These are phyloP conservation scores for Gliomastix tumulicola DNA, from an alignment of 2,329 filamentous ascomycete genomes.

Conservation along the genomic window DNA sequence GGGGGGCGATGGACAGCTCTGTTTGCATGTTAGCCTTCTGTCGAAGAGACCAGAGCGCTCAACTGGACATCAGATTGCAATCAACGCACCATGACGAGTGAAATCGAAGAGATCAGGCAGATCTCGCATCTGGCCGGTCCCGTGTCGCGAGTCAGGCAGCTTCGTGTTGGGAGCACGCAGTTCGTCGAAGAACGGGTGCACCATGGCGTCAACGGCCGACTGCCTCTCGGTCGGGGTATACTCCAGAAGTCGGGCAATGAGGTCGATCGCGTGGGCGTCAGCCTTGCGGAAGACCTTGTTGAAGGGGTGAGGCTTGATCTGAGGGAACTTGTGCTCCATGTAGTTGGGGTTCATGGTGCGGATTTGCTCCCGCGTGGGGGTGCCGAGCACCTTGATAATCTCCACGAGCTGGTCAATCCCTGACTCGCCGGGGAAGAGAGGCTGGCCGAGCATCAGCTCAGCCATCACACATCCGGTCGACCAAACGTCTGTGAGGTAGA, in stretches of 20 bases:
- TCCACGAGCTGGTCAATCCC: constrained; percentile 98
- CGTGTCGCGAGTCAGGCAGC: constrained; percentile 89
- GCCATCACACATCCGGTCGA: constrained; percentile 99
- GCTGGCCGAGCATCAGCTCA: constrained; percentile 96
- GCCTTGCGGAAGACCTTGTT: constrained; percentile 99
- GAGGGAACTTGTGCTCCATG: constrained; percentile 99
- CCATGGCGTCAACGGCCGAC: constrained; percentile 91
- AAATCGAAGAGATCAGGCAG: constrained; percentile 90
- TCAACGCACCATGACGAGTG: constrained; percentile 74
- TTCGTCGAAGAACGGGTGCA: constrained; percentile 98
- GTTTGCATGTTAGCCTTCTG: too few species aligned
- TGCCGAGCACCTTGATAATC: constrained; percentile 98
- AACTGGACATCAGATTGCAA: too few species aligned
- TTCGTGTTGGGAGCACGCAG: constrained; percentile 85
- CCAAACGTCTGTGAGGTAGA: constrained; percentile 90
- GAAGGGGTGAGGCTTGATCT: constrained; percentile 99
- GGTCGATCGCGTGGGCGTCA: constrained; percentile 83
- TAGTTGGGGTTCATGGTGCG: constrained; percentile 99
- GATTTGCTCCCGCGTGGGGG: constrained; percentile 94
- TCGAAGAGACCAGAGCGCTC: too few species aligned
- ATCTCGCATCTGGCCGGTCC: constrained; percentile 71
- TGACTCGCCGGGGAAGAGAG: constrained; percentile 94
- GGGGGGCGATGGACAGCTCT: constrained; percentile 95
- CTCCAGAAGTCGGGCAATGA: constrained; percentile 89
- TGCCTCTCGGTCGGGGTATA: constrained; percentile 96